Base-by-base conservation (phyloP, 148 eudicot species). In the Pouteria glomerata region DNA sequence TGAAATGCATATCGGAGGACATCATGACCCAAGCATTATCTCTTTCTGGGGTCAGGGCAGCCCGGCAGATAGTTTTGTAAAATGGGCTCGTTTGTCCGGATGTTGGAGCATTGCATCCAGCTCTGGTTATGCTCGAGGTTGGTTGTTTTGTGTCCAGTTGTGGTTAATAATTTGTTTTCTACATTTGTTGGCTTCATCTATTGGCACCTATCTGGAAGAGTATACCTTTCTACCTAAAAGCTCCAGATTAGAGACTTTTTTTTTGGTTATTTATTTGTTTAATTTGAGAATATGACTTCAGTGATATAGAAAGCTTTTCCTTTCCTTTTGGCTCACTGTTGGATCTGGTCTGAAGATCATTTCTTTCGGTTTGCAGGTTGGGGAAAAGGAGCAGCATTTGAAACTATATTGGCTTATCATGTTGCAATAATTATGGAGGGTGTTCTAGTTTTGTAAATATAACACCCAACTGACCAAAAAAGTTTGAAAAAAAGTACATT, bases 1-100 rank as follows among this genome's bases (percentile, higher is more conserved):
- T 90, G 74, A 90, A 90, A 73, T 82, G 86, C 21, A 89, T 83
- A 10, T 73, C 88, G 84, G 93, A 90, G 87, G 96, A 90, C 47
- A 88, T 88, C 57, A 86, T 93, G 0, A 73, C 76, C 18, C 92
- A 90, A 66, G 86, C 93, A 51, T 79, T 83, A 2, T 82, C 90
- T 14, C 96, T 90, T n/a, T 83, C 92, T 92, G 24, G 88, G 90
- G 64, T 75, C 89, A 50, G 80, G 87, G 3, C 96, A 88, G 76
- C 90, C 92, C 23, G 96, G 96, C 72, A 82, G 92, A 72, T 90
- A 41, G 84, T 87, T 76, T 69, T 90, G 63, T 87, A 77, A 82
- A 74, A 66, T 23, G 12, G 55, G 53, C 61, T 51, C 31, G 56
- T 27, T 24, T 33, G 18, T 34, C 48, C 34, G 23, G 68, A 39